Evolutionary conservation across 1,284 basidiomycete species (phyloP), one percentile per base, ranked within the genome.

Genomic region (Rhodotorula sp.): DNA sequence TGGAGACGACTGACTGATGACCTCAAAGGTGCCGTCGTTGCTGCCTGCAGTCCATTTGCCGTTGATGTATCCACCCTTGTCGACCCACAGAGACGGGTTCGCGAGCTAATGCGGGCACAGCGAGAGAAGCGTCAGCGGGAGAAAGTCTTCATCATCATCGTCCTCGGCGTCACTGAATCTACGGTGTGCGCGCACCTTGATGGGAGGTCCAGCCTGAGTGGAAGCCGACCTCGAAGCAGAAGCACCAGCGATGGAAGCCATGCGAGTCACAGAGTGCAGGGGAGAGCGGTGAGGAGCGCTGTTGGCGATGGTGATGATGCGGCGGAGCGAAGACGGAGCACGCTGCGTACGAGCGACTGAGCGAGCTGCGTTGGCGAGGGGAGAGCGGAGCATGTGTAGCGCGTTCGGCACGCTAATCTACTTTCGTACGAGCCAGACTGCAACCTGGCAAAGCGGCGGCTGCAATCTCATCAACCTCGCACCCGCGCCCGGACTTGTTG

Each of bases 1-100:
- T 56, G 20, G 2, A 39, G 12, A 56, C 4, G 4, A 39, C 59
- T 48, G 79, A 93, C 92, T 92, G 58, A 85, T 87, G 60, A 96
- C 91, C 47, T 83, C 81, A 73, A 96, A 89, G 46, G 84, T 90
- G 62, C 85, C 86, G 18, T 89, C 89, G 54, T 87, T 87, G 70
- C 86, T 86, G n/a, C 91, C 88, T 73, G 90, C 87, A 12, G 91
- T 84, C 89, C 91, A 92, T 81, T 91, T 86, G 5, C 93, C 93
- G 78, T 88, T 87, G 79, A 97, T 90, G 75, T 89, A 87, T 0
- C 71, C 76, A 18, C 63, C 63, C 21, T 64, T 23, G 26, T 51
- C 49, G 14, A 87, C 87, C 79, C 93, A 84, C 71, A 96, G 83
- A 8, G 86, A 85, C 1, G 69, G 61, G 59, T 68, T 70, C 56